A percentile compares a stretch with the other conserved stretches of the same genome.
Evolutionary conservation across 2,329 filamentous ascomycete species (phyloP).

Genomic region (Thelonectria rubi): DNA sequence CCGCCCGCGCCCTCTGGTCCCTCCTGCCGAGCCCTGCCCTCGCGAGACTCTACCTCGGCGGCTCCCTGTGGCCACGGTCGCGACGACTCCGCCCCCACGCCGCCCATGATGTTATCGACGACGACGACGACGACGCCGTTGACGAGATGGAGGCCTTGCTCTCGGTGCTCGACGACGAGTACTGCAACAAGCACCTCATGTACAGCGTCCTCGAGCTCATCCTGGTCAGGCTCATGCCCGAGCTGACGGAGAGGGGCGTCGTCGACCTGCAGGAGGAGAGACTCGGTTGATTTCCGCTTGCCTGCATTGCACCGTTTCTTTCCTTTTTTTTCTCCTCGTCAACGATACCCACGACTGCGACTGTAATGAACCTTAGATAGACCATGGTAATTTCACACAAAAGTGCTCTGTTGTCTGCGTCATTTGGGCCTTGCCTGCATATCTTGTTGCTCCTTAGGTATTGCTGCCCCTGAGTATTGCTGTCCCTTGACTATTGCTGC

Average conservation of each 20-base stretch:
- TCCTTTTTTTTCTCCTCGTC: neutral
- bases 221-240: constrained; percentile 84
- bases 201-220: constrained; percentile 84
- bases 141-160: constrained; percentile 73
- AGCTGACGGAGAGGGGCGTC: constrained; percentile 77
- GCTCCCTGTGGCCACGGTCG: constrained; percentile 40
- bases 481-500: too few species aligned
- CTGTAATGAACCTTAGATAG: constrained; percentile 25
- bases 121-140: constrained; percentile 51
- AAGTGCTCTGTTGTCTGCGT: too few species aligned
- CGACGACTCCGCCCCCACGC: constrained; percentile 22
- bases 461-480: too few species aligned
- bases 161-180: constrained; percentile 79
- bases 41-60: constrained; percentile 61
- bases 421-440: too few species aligned
- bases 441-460: too few species aligned
- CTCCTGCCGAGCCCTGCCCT: constrained; percentile 56
- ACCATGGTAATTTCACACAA: constrained; percentile 10
- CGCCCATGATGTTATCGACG: constrained; percentile 35
- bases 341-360: constrained; percentile 35
- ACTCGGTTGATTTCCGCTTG: constrained; percentile 51
- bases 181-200: constrained; percentile 92
- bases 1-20: constrained; percentile 67
- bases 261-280: constrained; percentile 79
- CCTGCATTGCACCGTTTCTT: neutral